These are phyloP conservation scores for Linnemannia elongata DNA, from an alignment of 192 early-diverging fungal species.

Conservation along the genomic window DNA sequence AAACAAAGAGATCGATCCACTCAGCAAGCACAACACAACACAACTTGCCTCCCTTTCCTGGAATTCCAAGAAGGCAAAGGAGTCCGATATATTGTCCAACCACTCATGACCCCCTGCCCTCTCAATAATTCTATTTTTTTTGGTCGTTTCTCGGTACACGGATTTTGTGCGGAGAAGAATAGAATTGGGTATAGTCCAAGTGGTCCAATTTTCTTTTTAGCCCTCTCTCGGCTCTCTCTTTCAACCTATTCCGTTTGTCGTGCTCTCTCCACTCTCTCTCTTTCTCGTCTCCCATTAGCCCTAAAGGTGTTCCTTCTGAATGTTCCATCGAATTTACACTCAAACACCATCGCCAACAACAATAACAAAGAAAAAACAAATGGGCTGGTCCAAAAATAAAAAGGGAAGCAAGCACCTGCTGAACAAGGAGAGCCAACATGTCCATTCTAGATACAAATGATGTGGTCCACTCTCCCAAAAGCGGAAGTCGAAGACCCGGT, in stretches of 20 bases:
- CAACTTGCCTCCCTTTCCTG: background rate
- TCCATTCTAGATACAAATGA: background rate
- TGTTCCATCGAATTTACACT: slow-evolving; percentile 27
- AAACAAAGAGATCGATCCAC: background rate
- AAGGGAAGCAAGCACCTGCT: background rate
- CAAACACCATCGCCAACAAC: too few species aligned
- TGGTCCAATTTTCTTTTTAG: slow-evolving; percentile 2
- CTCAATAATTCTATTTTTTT: background rate
- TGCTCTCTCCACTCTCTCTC: background rate
- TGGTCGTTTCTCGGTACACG: background rate
- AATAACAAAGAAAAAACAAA: background rate
- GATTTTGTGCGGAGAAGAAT: background rate
- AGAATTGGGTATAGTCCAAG: background rate
- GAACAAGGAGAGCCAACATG: background rate
- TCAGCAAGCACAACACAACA: background rate
- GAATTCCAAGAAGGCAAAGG: background rate
- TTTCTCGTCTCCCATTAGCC: background rate
- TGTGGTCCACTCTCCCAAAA: slow-evolving; percentile 21
- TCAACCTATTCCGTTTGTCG: background rate
- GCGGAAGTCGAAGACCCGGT: slow-evolving; percentile 51
- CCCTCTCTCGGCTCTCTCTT: background rate
- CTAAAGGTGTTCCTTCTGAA: slow-evolving; percentile 17
- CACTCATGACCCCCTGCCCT: background rate
- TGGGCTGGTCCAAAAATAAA: background rate
- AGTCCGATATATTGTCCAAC: background rate